Evolutionary conservation across 2,329 filamentous ascomycete species (phyloP).

Genomic region (Gyromitra esculenta): DNA sequence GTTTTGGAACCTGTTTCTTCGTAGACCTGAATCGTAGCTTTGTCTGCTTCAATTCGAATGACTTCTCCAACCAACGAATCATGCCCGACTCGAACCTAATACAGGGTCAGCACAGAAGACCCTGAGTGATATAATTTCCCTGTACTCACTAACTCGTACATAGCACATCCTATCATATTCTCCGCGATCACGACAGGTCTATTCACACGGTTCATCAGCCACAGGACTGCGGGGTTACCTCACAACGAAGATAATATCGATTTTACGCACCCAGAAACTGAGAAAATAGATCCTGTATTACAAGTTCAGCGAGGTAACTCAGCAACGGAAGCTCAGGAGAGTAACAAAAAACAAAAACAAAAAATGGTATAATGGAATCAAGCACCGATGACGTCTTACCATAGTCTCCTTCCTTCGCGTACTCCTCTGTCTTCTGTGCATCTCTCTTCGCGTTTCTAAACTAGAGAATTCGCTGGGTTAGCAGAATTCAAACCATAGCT

Average conservation of each 20-base stretch:
- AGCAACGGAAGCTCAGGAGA: slow-evolving; percentile 30
- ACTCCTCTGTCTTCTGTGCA: slow-evolving; percentile 61
- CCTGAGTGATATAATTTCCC: background rate
- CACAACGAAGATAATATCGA: slow-evolving; percentile 18
- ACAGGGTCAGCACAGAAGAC: slow-evolving; percentile 24
- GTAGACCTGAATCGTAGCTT: slow-evolving; percentile 98
- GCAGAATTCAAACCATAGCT: slow-evolving; percentile 4
- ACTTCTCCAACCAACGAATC: slow-evolving; percentile 95
- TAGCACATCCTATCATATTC: slow-evolving; percentile 98
- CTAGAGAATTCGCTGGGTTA: slow-evolving; percentile 29
- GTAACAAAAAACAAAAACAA: background rate
- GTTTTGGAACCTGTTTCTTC: slow-evolving; percentile 82
- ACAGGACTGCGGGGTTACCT: slow-evolving; percentile 35
- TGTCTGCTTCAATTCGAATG: slow-evolving; percentile 95
- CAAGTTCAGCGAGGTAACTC: slow-evolving; percentile 42
- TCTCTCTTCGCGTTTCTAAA: slow-evolving; percentile 60
- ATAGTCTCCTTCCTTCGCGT: slow-evolving; percentile 67
- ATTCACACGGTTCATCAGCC: slow-evolving; percentile 47
- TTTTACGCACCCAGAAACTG: slow-evolving; percentile 69
- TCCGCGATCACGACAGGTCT: slow-evolving; percentile 95
- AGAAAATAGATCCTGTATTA: slow-evolving; percentile 71
- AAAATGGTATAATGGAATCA: slow-evolving; percentile 10
- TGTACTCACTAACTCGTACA: slow-evolving; percentile 87
- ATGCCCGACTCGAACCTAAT: slow-evolving; percentile 86
- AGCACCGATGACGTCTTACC: slow-evolving; percentile 61